Base-by-base conservation (phyloP, 1,284 basidiomycete species). In the Ganoderma sinense region DNA sequence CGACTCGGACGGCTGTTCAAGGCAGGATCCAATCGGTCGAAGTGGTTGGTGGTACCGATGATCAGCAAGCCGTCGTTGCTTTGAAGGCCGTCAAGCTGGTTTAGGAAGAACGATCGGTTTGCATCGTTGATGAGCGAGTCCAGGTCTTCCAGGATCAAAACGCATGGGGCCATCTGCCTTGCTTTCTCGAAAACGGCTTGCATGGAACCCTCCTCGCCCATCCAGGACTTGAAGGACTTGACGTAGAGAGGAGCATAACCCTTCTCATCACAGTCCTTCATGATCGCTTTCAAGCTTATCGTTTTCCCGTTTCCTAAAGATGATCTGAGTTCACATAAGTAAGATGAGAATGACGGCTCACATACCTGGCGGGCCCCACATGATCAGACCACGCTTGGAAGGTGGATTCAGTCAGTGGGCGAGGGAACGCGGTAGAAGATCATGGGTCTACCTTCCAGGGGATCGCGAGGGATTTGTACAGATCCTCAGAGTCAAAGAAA, bases 71-170 rank as follows among this genome's bases (percentile, higher is more conserved):
- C 94, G 73, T 95, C 89, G 75, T 95, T 95, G 40, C 89, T 86
- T 75, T 89, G 87, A 36, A 94, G 79, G 1, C 92, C 93, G 73
- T 94, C 92, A 14, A 95, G 82, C 76, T 95, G 91, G 76, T 95
- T 95, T 62, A 96, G 84, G 87, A 96, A 96, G 84, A 93, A 95
- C 0, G 92, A 93, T 31, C 94, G 87, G 76, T 94, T 95, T 11
- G 78, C 62, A 75, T 94, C 88, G 70, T 88, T 92, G 82, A 96
- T 92, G 61, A 94, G 84, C 72, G 90, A 91, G 76, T 96, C 94
- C 8, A 96, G 82, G 78, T 96, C 94, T 79, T 96, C 94, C 4
- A 96, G 79, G 69, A 96, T 85, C 65, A 96, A 76, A 36, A 95
- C 86, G 74, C 93, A 95, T 55, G 94, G 93, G 0, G 93, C 81